phyloP scores from a whole-genome alignment of 192 early-diverging fungal species.

The Podila minutissima region DNA sequence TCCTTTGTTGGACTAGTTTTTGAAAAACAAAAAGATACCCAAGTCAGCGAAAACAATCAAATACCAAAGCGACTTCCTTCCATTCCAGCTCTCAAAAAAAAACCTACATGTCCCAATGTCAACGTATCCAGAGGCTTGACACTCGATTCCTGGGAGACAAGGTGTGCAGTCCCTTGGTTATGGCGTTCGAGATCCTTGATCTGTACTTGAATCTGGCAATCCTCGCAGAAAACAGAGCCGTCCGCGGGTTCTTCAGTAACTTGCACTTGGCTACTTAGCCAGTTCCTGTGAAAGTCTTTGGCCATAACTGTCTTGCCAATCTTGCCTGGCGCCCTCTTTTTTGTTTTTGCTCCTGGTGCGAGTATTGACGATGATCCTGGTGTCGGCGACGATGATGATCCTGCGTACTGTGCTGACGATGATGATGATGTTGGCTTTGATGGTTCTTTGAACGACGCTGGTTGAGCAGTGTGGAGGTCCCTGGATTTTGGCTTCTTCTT shows the following conservation, averaged over 20 bases:
- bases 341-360: not conserved
- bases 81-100: not conserved
- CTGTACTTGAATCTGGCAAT: conserved; percentile 38
- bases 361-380: not conserved
- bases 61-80: not conserved
- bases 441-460: not conserved
- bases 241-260: not conserved
- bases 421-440: not conserved
- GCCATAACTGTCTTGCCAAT: not conserved
- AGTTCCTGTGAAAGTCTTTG: conserved; percentile 29
- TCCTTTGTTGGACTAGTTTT: conserved; percentile 45
- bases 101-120: conserved; percentile 36
- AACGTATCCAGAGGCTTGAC: conserved; percentile 30
- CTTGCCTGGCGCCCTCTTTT: not conserved
- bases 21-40: not conserved
- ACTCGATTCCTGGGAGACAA: conserved; percentile 35
- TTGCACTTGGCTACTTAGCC: not conserved
- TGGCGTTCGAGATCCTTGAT: conserved; percentile 31
- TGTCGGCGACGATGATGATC: not conserved
- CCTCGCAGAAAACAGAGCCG: conserved; percentile 25
- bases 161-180: conserved; percentile 25
- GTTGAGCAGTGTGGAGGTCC: not conserved
- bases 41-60: not conserved
- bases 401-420: not conserved
- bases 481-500: not conserved